Percentiles rank a stretch among this genome's conserved stretches.
These are phyloP conservation scores for Quercus gilva DNA, from an alignment of 306 rosid species.

Conservation along the genomic window DNA sequence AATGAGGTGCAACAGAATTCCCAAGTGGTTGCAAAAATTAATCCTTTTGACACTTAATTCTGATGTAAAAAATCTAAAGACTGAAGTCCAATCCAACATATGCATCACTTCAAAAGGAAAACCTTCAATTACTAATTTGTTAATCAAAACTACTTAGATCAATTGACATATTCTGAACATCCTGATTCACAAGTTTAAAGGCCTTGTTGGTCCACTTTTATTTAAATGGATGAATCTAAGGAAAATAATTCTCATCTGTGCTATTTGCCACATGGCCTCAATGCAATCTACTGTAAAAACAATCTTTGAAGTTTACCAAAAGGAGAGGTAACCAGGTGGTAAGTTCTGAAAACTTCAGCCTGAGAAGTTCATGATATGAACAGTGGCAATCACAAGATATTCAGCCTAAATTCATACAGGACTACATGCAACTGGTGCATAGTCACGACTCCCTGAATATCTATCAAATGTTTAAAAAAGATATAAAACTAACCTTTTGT, in stretches of 20 bases:
- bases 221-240: too few species aligned
- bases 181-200: not conserved
- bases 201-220: too few species aligned
- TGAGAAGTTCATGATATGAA: not conserved
- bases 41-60: not conserved
- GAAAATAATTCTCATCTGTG: too few species aligned
- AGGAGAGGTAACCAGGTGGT: not conserved
- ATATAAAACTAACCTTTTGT: constrained; percentile 54
- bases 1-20: too few species aligned
- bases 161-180: not conserved
- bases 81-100: not conserved
- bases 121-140: not conserved
- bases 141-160: not conserved
- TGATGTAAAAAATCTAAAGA: not conserved
- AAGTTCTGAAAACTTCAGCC: not conserved
- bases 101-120: not conserved
- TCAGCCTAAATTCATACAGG: not conserved
- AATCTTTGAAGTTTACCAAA: not conserved
- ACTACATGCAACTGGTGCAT: not conserved
- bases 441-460: not conserved
- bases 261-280: too few species aligned
- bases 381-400: not conserved
- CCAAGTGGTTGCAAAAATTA: not conserved
- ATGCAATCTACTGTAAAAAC: not conserved
- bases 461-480: constrained; percentile 1